A percentile compares a stretch with the other conserved stretches of the same genome.
Conservation (phyloP, 441 rosid species). For the Flueggea neowawraea region DNA sequence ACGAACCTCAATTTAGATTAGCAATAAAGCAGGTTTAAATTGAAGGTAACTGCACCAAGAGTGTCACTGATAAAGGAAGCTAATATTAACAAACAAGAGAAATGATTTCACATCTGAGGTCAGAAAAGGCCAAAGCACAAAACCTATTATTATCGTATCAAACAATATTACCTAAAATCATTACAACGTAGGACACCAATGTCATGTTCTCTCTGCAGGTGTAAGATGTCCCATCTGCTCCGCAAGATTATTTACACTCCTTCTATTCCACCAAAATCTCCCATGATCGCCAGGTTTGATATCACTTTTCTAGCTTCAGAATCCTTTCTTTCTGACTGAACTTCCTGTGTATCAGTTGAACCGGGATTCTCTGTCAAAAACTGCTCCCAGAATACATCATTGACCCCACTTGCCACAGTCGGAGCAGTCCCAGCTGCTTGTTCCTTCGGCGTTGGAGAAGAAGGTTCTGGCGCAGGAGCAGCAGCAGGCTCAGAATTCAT, state of each 20-base stretch:
- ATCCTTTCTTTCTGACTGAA: conserved; percentile 69
- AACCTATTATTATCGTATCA: conserved; percentile 21
- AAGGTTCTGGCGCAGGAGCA: conserved; percentile 28
- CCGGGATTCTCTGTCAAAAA: conserved; percentile 92
- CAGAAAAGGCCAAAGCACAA: conserved; percentile 7
- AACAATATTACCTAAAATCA: conserved; percentile 34
- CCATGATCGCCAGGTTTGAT: conserved; percentile 44
- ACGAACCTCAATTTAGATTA: not conserved
- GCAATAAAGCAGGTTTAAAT: conserved; percentile 5
- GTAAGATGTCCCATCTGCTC: conserved; percentile 86
- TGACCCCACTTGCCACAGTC: conserved; percentile 51
- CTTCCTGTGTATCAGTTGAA: conserved; percentile 58
- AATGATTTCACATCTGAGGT: conserved; percentile 3
- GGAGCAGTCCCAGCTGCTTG: conserved; percentile 30
- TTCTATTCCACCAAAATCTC: conserved; percentile 61
- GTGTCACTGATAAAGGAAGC: conserved; percentile 7
- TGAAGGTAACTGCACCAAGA: conserved; percentile 1
- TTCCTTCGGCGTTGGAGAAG: conserved; percentile 27
- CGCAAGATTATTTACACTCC: conserved; percentile 67
- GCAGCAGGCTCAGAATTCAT: conserved; percentile 79
- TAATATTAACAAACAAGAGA: conserved; percentile 1
- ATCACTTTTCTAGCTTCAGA: conserved; percentile 38
- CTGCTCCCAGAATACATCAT: conserved; percentile 94
- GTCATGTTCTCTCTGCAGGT: conserved; percentile 70
- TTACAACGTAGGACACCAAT: conserved; percentile 23